phyloP scores from a whole-genome alignment of 208 protist species.

The Trypanosoma scelopori region DNA sequence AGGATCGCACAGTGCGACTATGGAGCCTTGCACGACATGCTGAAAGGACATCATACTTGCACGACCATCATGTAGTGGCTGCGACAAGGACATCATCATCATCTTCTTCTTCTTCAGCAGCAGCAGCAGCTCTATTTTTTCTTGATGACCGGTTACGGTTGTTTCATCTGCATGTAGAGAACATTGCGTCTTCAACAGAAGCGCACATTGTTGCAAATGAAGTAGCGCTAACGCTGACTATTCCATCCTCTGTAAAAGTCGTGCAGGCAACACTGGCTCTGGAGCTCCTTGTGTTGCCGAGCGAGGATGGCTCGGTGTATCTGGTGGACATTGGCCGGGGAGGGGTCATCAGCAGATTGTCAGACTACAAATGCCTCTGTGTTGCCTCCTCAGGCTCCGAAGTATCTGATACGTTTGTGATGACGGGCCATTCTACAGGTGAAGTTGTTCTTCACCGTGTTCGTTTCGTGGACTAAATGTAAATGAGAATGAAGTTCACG shows the following conservation, averaged over 20 bases:
- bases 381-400: neutral
- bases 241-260: slow-evolving; percentile 6
- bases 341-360: slow-evolving; percentile 16
- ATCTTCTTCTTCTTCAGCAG: slow-evolving; percentile 41
- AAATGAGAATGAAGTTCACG: slow-evolving; percentile 11
- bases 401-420: slow-evolving; percentile 11
- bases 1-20: slow-evolving; percentile 52
- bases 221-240: slow-evolving; percentile 8
- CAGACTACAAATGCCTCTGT: slow-evolving; percentile 30
- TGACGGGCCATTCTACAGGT: slow-evolving; percentile 30
- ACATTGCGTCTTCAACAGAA: slow-evolving; percentile 46
- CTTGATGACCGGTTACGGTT: slow-evolving; percentile 45
- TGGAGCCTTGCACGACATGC: slow-evolving; percentile 61
- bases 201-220: slow-evolving; percentile 34
- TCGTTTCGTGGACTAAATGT: slow-evolving; percentile 24
- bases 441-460: slow-evolving; percentile 30
- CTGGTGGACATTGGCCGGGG: slow-evolving; percentile 20
- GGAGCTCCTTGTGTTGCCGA: slow-evolving; percentile 12
- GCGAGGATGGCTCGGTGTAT: slow-evolving; percentile 25
- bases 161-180: slow-evolving; percentile 50
- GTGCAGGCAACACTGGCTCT: slow-evolving; percentile 5
- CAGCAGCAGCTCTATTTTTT: slow-evolving; percentile 40
- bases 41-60: slow-evolving; percentile 62
- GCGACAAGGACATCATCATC: slow-evolving; percentile 20
- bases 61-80: slow-evolving; percentile 40